These are phyloP conservation scores for Pilobolus umbonatus DNA, from an alignment of 192 early-diverging fungal genomes.

Conservation along the genomic window DNA sequence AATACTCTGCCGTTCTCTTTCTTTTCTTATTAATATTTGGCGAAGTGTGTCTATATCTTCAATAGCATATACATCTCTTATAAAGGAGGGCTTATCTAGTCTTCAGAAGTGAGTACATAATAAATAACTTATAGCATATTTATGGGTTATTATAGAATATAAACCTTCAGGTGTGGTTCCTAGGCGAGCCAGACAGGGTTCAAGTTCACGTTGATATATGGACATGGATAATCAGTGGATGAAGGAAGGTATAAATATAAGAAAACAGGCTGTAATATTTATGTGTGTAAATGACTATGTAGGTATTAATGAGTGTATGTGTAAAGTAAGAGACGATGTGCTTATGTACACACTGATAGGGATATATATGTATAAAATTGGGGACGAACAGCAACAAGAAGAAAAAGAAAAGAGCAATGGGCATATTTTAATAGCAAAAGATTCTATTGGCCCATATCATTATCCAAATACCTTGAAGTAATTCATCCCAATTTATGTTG, in stretches of 20 bases:
- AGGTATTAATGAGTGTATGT: too few species aligned
- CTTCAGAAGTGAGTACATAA: background rate
- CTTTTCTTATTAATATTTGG: slow-evolving; percentile 52
- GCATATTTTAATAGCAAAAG: too few species aligned
- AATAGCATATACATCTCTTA: slow-evolving; percentile 40
- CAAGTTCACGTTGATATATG: slow-evolving; percentile 16
- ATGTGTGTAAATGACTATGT: too few species aligned
- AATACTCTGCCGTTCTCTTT: slow-evolving; percentile 48
- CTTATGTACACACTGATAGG: too few species aligned
- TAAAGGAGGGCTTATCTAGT: slow-evolving; percentile 32
- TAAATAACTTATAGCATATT: background rate
- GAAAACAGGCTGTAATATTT: too few species aligned
- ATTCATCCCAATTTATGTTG: too few species aligned
- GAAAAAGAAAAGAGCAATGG: background rate
- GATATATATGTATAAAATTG: too few species aligned
- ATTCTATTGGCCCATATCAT: too few species aligned
- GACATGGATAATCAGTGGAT: slow-evolving; percentile 10
- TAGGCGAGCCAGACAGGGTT: slow-evolving; percentile 30
- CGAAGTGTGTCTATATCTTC: slow-evolving; percentile 41
- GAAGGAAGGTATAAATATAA: slow-evolving; percentile 1
- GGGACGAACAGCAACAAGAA: background rate
- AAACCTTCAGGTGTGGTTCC: slow-evolving; percentile 29
- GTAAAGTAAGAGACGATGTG: too few species aligned
- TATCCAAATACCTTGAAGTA: too few species aligned
- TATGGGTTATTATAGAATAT: slow-evolving; percentile 2